Conservation (phyloP, 768 basidiomycete species). For the Collybia nuda region DNA sequence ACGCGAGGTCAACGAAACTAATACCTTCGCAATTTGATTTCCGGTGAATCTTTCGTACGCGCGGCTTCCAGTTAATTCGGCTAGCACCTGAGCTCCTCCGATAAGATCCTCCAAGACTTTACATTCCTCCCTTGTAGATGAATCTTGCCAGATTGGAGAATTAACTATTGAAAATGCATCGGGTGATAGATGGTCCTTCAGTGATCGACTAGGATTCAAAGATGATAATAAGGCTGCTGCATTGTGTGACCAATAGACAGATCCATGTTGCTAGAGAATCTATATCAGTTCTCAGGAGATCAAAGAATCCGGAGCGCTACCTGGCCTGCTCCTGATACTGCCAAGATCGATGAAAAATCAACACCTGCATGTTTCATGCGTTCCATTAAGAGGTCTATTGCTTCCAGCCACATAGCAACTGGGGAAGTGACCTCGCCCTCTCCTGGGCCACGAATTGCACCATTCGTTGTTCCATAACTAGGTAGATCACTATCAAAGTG, state of each 20-base stretch:
- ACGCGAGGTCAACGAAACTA: slow-evolving; percentile 9
- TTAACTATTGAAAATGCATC: slow-evolving; percentile 65
- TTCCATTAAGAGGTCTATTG: slow-evolving; percentile 74
- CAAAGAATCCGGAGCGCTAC: slow-evolving; percentile 31
- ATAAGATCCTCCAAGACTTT: slow-evolving; percentile 60
- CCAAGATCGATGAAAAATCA: slow-evolving; percentile 55
- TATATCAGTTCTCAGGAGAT: neutral
- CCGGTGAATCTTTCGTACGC: slow-evolving; percentile 91
- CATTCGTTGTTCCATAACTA: slow-evolving; percentile 62
- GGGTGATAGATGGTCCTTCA: slow-evolving; percentile 60
- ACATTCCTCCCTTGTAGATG: slow-evolving; percentile 79
- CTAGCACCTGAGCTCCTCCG: slow-evolving; percentile 70
- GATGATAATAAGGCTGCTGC: slow-evolving; percentile 51
- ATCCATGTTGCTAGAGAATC: slow-evolving; percentile 80
- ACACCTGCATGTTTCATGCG: slow-evolving; percentile 60
- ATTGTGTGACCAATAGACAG: slow-evolving; percentile 74
- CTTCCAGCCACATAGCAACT: slow-evolving; percentile 83
- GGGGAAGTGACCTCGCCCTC: slow-evolving; percentile 79
- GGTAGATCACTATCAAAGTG: slow-evolving; percentile 83
- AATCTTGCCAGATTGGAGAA: slow-evolving; percentile 91
- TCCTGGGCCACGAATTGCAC: slow-evolving; percentile 62
- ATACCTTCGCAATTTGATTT: slow-evolving; percentile 76
- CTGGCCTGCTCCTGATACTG: slow-evolving; percentile 79
- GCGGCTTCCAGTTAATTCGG: slow-evolving; percentile 76
- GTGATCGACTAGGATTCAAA: slow-evolving; percentile 48